Evolutionary conservation across 129 eudicot species (phyloP).

Genomic region (Centaurea solstitialis): DNA sequence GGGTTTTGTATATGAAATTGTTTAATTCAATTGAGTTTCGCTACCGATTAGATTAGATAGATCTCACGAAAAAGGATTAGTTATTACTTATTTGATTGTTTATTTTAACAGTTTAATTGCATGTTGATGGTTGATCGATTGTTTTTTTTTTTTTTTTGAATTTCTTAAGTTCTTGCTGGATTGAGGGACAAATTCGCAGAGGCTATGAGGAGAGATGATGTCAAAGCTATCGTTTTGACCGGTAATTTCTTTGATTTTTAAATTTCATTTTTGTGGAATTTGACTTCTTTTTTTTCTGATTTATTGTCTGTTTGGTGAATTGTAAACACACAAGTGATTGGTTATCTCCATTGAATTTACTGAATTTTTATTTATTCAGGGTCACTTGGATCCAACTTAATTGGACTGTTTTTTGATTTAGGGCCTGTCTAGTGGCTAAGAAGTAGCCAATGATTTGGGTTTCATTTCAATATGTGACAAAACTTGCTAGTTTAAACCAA

Average conservation of each 20-base stretch:
- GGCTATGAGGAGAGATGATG: constrained; percentile 86
- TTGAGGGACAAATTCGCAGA: constrained; percentile 65
- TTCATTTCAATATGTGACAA: neutral
- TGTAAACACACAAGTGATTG: neutral
- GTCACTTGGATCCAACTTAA: neutral
- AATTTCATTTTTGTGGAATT: neutral
- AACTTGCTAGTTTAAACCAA: neutral
- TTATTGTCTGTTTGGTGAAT: constrained; percentile 4
- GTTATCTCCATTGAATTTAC: neutral
- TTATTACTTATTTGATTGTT: neutral
- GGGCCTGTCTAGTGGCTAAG: neutral
- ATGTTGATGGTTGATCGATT: neutral
- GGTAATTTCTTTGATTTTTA: constrained; percentile 42
- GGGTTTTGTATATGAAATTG: neutral
- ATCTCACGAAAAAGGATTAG: neutral
- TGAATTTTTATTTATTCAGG: neutral
- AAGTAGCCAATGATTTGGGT: neutral
- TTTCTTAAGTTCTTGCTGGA: constrained; percentile 62
- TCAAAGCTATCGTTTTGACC: constrained; percentile 80
- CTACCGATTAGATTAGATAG: neutral
- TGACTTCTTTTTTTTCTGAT: neutral
- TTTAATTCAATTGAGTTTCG: neutral
- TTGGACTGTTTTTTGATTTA: neutral
- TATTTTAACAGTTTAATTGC: neutral
- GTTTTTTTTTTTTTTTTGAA: neutral